These are phyloP conservation scores for Xylaria palmicola DNA, from an alignment of 495 filamentous ascomycete genomes.

Conservation along the genomic window DNA sequence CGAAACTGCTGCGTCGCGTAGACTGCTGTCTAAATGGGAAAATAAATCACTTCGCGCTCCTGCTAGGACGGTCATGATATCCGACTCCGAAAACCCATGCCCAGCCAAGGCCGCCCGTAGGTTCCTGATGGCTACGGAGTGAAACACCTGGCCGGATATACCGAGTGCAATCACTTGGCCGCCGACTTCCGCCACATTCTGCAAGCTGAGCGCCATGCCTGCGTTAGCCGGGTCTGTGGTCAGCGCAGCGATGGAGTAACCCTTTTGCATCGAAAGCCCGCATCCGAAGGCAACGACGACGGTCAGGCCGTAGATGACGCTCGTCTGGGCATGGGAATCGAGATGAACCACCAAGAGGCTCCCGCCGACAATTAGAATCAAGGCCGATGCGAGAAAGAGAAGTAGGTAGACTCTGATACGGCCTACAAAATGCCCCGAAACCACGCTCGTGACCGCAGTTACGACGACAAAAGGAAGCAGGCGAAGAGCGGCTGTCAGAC, in stretches of 20 bases:
- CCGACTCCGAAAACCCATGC: slow-evolving; percentile 20
- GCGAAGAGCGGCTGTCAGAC: slow-evolving; percentile 51
- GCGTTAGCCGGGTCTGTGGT: slow-evolving; percentile 38
- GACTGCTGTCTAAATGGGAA: slow-evolving; percentile 29
- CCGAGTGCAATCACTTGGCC: slow-evolving; percentile 54
- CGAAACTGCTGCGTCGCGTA: slow-evolving; percentile 37
- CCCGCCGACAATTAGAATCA: slow-evolving; percentile 47
- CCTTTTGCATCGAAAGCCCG: slow-evolving; percentile 52
- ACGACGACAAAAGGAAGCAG: slow-evolving; percentile 59
- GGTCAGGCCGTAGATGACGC: slow-evolving; percentile 53
- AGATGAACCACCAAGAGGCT: slow-evolving; percentile 51
- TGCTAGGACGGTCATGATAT: slow-evolving; percentile 42
- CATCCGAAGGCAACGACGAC: slow-evolving; percentile 53
- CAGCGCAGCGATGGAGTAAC: slow-evolving; percentile 50
- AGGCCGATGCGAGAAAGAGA: slow-evolving; percentile 52
- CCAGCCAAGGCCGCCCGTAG: slow-evolving; percentile 35
- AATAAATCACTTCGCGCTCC: slow-evolving; percentile 46
- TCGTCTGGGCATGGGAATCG: slow-evolving; percentile 27
- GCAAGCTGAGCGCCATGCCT: slow-evolving; percentile 49
- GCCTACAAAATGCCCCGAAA: slow-evolving; percentile 51
- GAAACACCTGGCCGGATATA: slow-evolving; percentile 57
- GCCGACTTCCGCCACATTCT: slow-evolving; percentile 52
- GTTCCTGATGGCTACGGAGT: slow-evolving; percentile 41
- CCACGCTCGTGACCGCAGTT: slow-evolving; percentile 46
- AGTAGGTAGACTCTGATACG: slow-evolving; percentile 56